phyloP scores from a whole-genome alignment of 129 eudicot genomes.

The Flaveria trinervia region DNA sequence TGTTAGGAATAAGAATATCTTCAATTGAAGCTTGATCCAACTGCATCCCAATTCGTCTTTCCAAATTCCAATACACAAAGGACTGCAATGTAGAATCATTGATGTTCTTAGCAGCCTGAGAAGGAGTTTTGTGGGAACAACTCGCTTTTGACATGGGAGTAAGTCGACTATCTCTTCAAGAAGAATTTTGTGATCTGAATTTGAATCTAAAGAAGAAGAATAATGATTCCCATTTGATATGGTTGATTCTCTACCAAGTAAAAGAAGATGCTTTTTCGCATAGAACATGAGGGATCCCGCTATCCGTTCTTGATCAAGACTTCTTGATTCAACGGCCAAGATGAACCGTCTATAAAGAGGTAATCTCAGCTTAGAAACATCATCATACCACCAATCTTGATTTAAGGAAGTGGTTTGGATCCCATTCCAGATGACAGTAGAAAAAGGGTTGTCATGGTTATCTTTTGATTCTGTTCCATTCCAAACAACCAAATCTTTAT shows the following conservation, averaged over 20 bases:
- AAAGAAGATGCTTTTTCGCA: slow-evolving; percentile 60
- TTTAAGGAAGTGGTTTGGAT: slow-evolving; percentile 36
- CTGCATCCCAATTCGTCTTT: slow-evolving; percentile 51
- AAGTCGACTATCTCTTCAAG: slow-evolving; percentile 60
- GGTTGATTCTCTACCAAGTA: slow-evolving; percentile 45
- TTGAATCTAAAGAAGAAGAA: slow-evolving; percentile 10
- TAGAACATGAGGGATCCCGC: slow-evolving; percentile 65
- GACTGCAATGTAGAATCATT: slow-evolving; percentile 54
- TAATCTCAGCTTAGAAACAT: slow-evolving; percentile 49
- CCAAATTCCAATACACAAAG: slow-evolving; percentile 48
- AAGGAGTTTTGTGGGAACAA: slow-evolving; percentile 51
- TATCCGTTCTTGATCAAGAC: slow-evolving; percentile 56
- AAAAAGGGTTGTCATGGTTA: slow-evolving; percentile 31
- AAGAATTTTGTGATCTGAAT: slow-evolving; percentile 49
- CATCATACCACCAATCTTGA: slow-evolving; percentile 74
- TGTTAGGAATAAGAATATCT: slow-evolving; percentile 67
- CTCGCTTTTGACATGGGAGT: slow-evolving; percentile 55
- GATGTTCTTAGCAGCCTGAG: slow-evolving; percentile 57
- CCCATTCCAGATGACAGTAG: slow-evolving; percentile 52
- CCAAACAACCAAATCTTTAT: slow-evolving; percentile 22
- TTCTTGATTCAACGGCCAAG: slow-evolving; percentile 43
- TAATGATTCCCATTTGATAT: slow-evolving; percentile 33
- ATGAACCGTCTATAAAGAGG: slow-evolving; percentile 60
- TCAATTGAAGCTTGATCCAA: slow-evolving; percentile 57
- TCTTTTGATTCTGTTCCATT: slow-evolving; percentile 39